Percentiles rank a stretch among this genome's conserved stretches.
phyloP scores from a whole-genome alignment of 345 rosid species.

The Linum tenue region DNA sequence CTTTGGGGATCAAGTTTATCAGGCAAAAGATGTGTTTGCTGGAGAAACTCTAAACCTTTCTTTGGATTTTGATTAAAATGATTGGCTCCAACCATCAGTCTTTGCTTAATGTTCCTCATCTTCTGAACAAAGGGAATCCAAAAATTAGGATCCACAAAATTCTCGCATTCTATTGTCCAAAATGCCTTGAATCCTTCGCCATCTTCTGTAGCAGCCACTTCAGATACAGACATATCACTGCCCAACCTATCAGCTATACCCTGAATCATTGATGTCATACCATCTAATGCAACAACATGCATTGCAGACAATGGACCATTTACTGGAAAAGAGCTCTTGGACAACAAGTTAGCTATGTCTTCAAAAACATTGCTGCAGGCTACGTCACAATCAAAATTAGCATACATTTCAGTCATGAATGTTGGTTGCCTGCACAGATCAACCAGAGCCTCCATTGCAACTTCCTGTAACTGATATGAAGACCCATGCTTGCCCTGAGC shows the following conservation, averaged over 20 bases:
- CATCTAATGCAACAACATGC: constrained; percentile 71
- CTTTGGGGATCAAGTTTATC: constrained; percentile 60
- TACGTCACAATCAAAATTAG: constrained; percentile 71
- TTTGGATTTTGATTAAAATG: constrained; percentile 62
- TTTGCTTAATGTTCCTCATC: constrained; percentile 45
- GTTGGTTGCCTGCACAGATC: constrained; percentile 59
- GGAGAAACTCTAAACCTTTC: constrained; percentile 60
- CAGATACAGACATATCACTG: constrained; percentile 6
- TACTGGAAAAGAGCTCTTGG: constrained; percentile 62
- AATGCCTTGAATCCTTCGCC: constrained; percentile 39
- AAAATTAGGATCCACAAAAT: constrained; percentile 36
- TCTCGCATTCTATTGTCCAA: constrained; percentile 48
- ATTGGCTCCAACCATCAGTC: constrained; percentile 53
- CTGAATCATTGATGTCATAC: constrained; percentile 43
- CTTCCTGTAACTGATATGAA: constrained; percentile 73
- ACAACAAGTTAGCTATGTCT: constrained; percentile 50
- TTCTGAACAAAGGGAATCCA: constrained; percentile 67
- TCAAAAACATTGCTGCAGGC: constrained; percentile 58
- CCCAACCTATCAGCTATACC: constrained; percentile 54
- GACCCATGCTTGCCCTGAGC: constrained; percentile 62
- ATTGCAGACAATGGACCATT: constrained; percentile 67
- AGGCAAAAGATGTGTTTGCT: constrained; percentile 52
- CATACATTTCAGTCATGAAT: constrained; percentile 59
- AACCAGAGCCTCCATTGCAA: constrained; percentile 72
- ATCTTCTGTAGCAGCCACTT: too few species aligned